Evolutionary conservation across 345 rosid genomes (phyloP), one percentile per base, ranked within the genome.

Genomic region (Rhizophora apiculata): DNA sequence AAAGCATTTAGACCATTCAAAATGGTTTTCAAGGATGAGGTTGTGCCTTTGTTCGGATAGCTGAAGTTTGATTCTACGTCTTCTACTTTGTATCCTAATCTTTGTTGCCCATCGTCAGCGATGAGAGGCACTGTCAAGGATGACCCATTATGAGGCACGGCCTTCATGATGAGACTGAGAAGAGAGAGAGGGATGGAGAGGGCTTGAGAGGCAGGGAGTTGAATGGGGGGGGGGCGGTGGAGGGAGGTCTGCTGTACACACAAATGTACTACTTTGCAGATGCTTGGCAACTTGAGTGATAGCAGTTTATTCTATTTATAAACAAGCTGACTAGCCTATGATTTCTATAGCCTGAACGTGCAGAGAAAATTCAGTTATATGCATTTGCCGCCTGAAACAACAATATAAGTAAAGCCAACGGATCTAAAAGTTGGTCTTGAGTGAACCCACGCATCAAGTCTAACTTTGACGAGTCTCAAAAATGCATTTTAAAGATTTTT

Each of bases 1-100:
- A 86, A 80, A 60, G 92, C 88, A 78, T 86, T 86, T 57, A 85
- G 76, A 76, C 89, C 88, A 74, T 87, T 82, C 79, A 87, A 81
- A 72, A 85, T 79, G 66, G 96, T 82, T 39, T 79, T 83, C 76
- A 75, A 84, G 80, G 78, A 77, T 69, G 87, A 75, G 7, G 87
- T 78, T 21, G 74, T 70, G 65, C 77, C 76, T 24, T 63, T 27
- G 22, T 49, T 64, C 63, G 20, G 7, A 48, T 57, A 31, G 29
- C 19, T 31, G 9, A 20, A 61, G 49, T 64, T 72, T 22, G 80
- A 71, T 64, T 83, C 76, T 60, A 80, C 64, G 67, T 80, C 80
- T 49, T 75, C 83, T 2, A 67, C 60, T 27, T 69, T 78, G 32
- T 5, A 16, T 32, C 30, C 64, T 46, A 46, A 2, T 5, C 52